Evolutionary conservation across 305 asterid species (phyloP), one percentile per base, ranked within the genome.

Genomic region (Solanum hybrid): DNA sequence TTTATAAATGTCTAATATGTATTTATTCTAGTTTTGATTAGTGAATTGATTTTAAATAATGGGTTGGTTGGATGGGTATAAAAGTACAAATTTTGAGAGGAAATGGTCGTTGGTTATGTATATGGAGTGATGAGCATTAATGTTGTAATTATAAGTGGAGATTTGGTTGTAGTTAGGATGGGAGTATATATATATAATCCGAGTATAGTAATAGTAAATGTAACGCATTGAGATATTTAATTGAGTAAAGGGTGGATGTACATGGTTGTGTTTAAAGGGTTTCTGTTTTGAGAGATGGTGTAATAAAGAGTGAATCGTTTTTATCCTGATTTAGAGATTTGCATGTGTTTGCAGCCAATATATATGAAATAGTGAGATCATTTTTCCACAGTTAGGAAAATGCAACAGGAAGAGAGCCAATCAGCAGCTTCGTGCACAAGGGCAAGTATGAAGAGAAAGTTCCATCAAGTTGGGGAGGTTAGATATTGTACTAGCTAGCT

Each of bases 371-470:
- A 83, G 72, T 10, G 17, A 83, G 27, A 37, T 83, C 15, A 8
- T 39, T 81, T 80, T 80, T 5, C 17, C 87, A 4, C 29, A 77
- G 27, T 38, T 45, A 83, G 39, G 31, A 84, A 17, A 84, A 84
- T 84, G 76, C 88, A 51, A 84, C 39, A 45, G 79, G 90, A 31
- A 90, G 72, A 76, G 24, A 15, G 31, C n/a, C 73, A 45, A 76
- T 36, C 86, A 13, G 84, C 75, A 68, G 24, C 88, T 70, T 80
- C 90, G 37, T 27, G 38, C 73, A 81, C 90, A 26, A 90, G 89
- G 90, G 76, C 87, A 32, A 87, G 89, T 80, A 79, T 73, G 87
- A 95, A 94, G 92, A 93, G 95, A 80, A 93, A 89, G 89, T 45
- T 90, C 87, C 91, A 92, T 79, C 92, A 82, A 22, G 80, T 86